Evolutionary conservation across 345 rosid species (phyloP).

Genomic region (Cardamine chenopodiifolia): DNA sequence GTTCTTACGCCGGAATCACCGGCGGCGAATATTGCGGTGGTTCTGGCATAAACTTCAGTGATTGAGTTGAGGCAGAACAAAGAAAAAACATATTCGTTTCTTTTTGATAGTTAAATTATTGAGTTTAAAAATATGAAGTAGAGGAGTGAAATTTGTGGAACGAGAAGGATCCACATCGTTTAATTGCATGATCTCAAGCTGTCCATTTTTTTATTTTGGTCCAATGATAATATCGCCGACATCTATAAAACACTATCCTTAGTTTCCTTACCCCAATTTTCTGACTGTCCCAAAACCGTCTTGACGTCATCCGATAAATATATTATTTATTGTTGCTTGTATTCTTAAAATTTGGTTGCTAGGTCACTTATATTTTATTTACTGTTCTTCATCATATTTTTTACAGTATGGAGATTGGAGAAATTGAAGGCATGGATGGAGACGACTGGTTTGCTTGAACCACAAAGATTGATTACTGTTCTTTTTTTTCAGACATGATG

Average conservation of each 20-base stretch:
- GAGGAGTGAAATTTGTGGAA: conserved; percentile 33
- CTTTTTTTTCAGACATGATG: conserved; percentile 39
- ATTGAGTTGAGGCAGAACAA: conserved; percentile 27
- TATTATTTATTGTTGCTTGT: conserved; percentile 12
- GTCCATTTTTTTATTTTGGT: conserved; percentile 25
- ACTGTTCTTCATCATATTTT: not conserved
- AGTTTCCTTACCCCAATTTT: conserved; percentile 8
- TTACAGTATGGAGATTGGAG: conserved; percentile 92
- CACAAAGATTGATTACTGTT: conserved; percentile 71
- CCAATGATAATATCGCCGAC: conserved; percentile 44
- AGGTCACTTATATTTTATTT: not conserved
- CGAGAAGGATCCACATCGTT: conserved; percentile 38
- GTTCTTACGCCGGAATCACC: conserved; percentile 30
- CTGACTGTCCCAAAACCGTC: conserved; percentile 43
- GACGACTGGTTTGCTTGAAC: conserved; percentile 86
- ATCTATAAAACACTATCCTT: conserved; percentile 36
- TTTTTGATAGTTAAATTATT: conserved; percentile 10
- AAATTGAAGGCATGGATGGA: conserved; percentile 79
- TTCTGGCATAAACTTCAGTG: conserved; percentile 33
- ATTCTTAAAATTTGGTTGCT: conserved; percentile 6
- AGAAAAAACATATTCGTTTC: not conserved
- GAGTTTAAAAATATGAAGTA: conserved; percentile 22
- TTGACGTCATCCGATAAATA: conserved; percentile 30
- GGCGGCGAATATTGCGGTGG: conserved; percentile 32
- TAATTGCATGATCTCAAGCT: conserved; percentile 43